A percentile compares a stretch with the other conserved stretches of the same genome.
phyloP scores from a whole-genome alignment of 2,329 filamentous ascomycete genomes.

The Talaromyces verruculosus region DNA sequence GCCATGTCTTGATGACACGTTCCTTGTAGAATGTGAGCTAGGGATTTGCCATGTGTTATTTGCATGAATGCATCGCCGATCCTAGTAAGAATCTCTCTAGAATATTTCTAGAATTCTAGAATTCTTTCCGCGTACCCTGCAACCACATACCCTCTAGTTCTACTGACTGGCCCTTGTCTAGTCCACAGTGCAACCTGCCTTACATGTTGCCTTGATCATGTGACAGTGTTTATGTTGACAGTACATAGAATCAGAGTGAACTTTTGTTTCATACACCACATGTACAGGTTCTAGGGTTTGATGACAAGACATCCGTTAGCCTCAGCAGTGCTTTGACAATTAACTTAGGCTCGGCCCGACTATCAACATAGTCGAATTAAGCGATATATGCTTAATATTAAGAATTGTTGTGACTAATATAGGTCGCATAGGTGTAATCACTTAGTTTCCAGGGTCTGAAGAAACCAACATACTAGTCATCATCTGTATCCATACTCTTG shows the following conservation, averaged over 20 bases:
- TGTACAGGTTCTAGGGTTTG: neutral
- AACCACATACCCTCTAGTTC: neutral
- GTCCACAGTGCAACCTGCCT: neutral
- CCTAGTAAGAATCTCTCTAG: slow-evolving; percentile 5
- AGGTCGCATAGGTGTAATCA: neutral
- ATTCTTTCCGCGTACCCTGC: neutral
- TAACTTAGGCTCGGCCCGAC: neutral
- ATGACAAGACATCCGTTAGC: neutral
- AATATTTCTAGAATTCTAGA: slow-evolving; percentile 2
- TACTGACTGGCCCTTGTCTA: neutral
- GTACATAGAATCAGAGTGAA: neutral
- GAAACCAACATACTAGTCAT: neutral
- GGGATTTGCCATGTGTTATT: neutral
- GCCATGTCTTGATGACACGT: neutral
- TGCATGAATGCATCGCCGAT: neutral
- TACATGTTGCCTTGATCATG: neutral
- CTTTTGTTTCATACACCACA: neutral
- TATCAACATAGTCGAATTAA: neutral
- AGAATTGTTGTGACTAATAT: neutral
- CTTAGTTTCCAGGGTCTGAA: neutral
- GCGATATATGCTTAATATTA: neutral
- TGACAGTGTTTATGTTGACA: neutral
- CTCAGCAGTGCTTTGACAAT: neutral
- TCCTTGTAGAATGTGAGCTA: neutral
- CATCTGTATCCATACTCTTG: neutral